These are phyloP conservation scores for Backusella liffmaniae DNA, from an alignment of 192 early-diverging fungal species.

Conservation along the genomic window DNA sequence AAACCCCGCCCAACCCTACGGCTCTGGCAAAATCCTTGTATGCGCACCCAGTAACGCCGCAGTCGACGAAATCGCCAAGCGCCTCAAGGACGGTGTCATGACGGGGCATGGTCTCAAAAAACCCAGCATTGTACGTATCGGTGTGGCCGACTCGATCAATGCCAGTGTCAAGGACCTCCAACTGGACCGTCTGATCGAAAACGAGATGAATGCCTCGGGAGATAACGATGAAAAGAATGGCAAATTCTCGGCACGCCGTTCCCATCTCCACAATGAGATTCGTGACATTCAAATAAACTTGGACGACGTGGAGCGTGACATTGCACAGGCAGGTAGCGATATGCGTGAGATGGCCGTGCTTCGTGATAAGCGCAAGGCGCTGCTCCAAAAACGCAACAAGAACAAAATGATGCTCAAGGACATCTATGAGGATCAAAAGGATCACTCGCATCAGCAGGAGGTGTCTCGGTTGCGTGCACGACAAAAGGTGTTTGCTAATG, in stretches of 20 bases:
- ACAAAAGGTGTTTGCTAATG: conserved; percentile 66
- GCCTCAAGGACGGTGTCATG: conserved; percentile 75
- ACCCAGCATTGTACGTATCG: conserved; percentile 83
- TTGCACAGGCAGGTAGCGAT: conserved; percentile 44
- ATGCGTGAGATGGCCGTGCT: conserved; percentile 15
- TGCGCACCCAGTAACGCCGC: conserved; percentile 98
- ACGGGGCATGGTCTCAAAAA: conserved; percentile 56
- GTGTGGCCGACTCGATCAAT: conserved; percentile 71
- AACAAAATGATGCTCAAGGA: conserved; percentile 24
- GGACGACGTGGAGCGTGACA: conserved; percentile 38
- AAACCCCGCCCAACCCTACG: not conserved
- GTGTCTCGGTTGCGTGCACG: conserved; percentile 53
- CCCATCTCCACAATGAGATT: conserved; percentile 38
- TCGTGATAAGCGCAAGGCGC: conserved; percentile 14
- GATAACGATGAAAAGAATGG: conserved; percentile 23
- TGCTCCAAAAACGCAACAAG: conserved; percentile 26
- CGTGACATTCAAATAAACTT: conserved; percentile 40
- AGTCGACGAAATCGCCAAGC: conserved; percentile 91
- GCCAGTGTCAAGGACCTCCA: conserved; percentile 68
- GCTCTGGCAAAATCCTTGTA: conserved; percentile 62
- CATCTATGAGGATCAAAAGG: conserved; percentile 27
- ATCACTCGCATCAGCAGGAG: conserved; percentile 33
- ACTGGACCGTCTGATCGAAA: conserved; percentile 67
- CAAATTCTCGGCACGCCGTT: conserved; percentile 18
- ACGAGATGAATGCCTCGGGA: conserved; percentile 48